Evolutionary conservation across 192 early-diverging fungal species (phyloP).

Genomic region (Coemansia sp.): DNA sequence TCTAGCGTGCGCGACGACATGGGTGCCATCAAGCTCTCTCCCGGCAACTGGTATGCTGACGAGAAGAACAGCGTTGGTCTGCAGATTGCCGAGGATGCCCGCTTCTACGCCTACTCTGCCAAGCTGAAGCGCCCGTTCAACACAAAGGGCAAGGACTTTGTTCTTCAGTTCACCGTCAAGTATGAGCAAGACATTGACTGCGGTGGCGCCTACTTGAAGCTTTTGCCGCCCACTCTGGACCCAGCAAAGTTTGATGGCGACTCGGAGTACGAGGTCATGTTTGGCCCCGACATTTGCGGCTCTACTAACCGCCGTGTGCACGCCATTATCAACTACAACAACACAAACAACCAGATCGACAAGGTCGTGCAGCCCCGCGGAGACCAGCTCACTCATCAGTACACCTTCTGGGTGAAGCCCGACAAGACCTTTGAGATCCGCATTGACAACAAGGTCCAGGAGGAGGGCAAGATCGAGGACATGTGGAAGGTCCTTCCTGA

Average conservation of each 20-base stretch:
- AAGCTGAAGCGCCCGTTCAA: constrained; percentile 69
- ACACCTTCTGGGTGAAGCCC: constrained; percentile 80
- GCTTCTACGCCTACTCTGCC: constrained; percentile 82
- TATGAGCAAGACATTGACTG: constrained; percentile 89
- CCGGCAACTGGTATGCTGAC: constrained; percentile 75
- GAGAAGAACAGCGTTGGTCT: constrained; percentile 65
- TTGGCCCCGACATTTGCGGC: constrained; percentile 94
- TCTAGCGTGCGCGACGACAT: constrained; percentile 64
- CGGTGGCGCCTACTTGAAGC: constrained; percentile 88
- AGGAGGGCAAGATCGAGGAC: constrained; percentile 73
- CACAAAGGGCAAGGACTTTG: constrained; percentile 78
- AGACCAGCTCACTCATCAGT: constrained; percentile 82
- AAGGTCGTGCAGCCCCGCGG: constrained; percentile 64
- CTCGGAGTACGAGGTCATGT: constrained; percentile 76
- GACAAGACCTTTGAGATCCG: constrained; percentile 75
- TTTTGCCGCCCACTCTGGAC: constrained; percentile 80
- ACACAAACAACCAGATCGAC: constrained; percentile 81
- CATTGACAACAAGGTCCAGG: constrained; percentile 73
- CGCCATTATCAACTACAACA: constrained; percentile 93
- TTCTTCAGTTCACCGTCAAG: constrained; percentile 90
- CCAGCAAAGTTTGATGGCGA: constrained; percentile 79
- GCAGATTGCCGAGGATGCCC: constrained; percentile 74
- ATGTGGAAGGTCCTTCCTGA: constrained; percentile 78
- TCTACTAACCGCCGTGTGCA: constrained; percentile 82
- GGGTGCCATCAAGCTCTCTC: constrained; percentile 67